phyloP scores from a whole-genome alignment of 352 stramenopile species.

The Globisporangium paddicum region DNA sequence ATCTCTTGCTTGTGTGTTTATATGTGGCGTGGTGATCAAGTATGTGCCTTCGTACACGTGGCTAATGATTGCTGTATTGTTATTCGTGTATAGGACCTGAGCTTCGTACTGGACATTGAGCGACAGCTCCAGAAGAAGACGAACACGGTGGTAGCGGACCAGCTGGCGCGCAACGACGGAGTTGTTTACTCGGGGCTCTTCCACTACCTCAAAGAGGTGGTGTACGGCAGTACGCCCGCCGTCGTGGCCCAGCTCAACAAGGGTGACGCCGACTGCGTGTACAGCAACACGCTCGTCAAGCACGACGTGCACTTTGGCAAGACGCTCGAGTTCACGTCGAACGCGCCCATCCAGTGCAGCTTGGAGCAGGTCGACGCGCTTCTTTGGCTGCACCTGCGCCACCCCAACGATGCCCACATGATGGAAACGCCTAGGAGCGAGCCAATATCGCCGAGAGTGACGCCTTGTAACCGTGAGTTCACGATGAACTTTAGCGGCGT shows the following conservation, averaged over 20 bases:
- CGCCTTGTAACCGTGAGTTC: background rate
- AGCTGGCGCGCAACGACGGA: background rate
- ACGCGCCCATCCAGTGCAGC: background rate
- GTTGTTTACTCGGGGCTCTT: background rate
- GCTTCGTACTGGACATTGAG: constrained; percentile 4
- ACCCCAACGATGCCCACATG: background rate
- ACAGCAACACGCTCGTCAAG: constrained; percentile 1
- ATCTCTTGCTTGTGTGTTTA: background rate
- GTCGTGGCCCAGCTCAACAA: background rate
- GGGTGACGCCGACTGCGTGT: background rate
- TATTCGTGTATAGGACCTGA: constrained; percentile 8
- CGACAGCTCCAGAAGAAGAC: constrained; percentile 1
- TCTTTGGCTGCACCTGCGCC: background rate
- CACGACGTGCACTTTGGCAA: constrained; percentile 1
- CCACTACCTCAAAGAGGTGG: constrained; percentile 1
- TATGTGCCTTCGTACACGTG: background rate
- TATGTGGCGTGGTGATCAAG: background rate
- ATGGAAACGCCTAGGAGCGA: no score
- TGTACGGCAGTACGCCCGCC: background rate
- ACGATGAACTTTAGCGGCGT: constrained; percentile 1
- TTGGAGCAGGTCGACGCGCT: background rate
- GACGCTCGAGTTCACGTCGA: constrained; percentile 8
- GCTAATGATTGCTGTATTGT: background rate
- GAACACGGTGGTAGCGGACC: background rate
- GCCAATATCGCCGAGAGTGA: background rate